A percentile compares a stretch with the other conserved stretches of the same genome.
phyloP scores from a whole-genome alignment of 768 basidiomycete species.

The Royoungia palumana region DNA sequence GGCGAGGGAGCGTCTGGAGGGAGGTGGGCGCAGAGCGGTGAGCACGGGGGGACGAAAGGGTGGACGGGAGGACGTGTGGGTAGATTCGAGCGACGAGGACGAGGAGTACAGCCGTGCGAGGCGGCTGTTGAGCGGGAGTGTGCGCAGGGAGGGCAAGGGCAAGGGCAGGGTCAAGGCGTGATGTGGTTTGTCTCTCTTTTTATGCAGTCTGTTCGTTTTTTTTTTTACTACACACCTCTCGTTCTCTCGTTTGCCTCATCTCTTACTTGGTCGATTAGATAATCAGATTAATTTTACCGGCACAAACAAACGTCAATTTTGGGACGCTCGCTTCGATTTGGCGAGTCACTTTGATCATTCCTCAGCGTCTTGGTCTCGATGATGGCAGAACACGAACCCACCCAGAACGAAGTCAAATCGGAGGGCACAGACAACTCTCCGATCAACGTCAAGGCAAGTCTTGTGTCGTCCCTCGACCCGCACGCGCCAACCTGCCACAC shows the following conservation, averaged over 20 bases:
- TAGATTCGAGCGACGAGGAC: constrained; percentile 75
- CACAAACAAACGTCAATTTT: too few species aligned
- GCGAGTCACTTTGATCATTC: too few species aligned
- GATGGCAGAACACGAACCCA: too few species aligned
- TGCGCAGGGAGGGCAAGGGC: constrained; percentile 35
- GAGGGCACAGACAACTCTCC: constrained; percentile 42
- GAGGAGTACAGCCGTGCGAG: constrained; percentile 61
- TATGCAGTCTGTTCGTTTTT: too few species aligned
- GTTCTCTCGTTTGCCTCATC: too few species aligned
- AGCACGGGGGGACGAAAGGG: background rate
- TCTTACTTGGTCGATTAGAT: too few species aligned
- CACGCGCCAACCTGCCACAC: background rate
- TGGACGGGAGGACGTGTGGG: constrained; percentile 49
- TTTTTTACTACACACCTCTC: too few species aligned
- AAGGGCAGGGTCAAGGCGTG: constrained; percentile 3
- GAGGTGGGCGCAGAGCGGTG: background rate
- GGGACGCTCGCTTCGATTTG: too few species aligned
- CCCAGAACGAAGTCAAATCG: too few species aligned
- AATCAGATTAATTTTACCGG: too few species aligned
- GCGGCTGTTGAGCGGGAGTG: constrained; percentile 46
- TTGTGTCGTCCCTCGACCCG: background rate
- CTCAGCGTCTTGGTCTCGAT: too few species aligned
- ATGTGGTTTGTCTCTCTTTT: background rate
- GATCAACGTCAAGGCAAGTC: constrained; percentile 89
- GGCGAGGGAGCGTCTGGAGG: constrained; percentile 8